Percentiles rank a stretch among this genome's conserved stretches.
Evolutionary conservation across 768 basidiomycete genomes (phyloP).

Genomic region (Punctularia strigosozonata): DNA sequence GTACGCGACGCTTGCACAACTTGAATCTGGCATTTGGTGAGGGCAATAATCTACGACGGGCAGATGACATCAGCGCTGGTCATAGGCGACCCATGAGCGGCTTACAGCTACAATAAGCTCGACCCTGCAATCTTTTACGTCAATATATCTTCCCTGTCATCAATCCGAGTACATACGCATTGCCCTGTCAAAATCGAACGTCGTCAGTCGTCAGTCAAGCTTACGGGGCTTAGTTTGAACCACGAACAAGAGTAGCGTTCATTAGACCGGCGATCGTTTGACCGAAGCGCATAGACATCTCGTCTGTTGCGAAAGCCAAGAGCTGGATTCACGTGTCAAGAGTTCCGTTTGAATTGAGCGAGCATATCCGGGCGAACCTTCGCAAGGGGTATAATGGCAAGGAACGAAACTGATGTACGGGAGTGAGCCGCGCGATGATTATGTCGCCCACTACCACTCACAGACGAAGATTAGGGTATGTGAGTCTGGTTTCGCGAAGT

Average conservation of each 20-base stretch:
- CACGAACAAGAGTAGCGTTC: conserved; percentile 70
- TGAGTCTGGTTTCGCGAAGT: conserved; percentile 37
- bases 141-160: too few relatives aligned
- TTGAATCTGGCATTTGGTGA: conserved; percentile 29
- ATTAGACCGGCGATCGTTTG: conserved; percentile 75
- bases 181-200: conserved; percentile 13
- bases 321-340: conserved; percentile 28
- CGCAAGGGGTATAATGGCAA: conserved; percentile 78
- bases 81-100: conserved; percentile 1
- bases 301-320: conserved; percentile 78
- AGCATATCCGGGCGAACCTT: conserved; percentile 32
- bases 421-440: neutral
- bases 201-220: conserved; percentile 1
- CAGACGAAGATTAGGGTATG: conserved; percentile 65
- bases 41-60: conserved; percentile 29
- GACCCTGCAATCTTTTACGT: too few relatives aligned
- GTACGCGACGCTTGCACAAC: conserved; percentile 34
- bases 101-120: conserved; percentile 31
- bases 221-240: neutral
- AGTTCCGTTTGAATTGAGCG: neutral
- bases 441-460: conserved; percentile 23
- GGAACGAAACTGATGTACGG: conserved; percentile 45
- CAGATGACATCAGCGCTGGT: conserved; percentile 6
- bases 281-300: conserved; percentile 70
- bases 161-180: conserved; percentile 17